Percentiles rank a stretch among this genome's conserved stretches.
These are phyloP conservation scores for Chaetomium strumarium DNA, from an alignment of 2,329 filamentous ascomycete species.

Conservation along the genomic window DNA sequence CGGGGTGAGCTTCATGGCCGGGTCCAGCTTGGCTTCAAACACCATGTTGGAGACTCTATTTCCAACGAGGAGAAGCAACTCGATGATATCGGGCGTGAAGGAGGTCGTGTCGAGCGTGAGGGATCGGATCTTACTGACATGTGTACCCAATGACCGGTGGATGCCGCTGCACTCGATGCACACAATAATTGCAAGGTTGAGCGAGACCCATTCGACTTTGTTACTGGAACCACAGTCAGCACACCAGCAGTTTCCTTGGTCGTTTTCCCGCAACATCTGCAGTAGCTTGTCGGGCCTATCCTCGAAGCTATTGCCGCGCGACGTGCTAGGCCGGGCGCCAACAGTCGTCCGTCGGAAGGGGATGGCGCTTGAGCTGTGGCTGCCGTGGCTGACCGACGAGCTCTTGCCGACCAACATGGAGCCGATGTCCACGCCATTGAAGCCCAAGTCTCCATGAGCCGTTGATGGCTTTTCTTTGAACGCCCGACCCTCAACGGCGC, in stretches of 20 bases:
- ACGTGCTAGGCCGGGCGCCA: constrained; percentile 72
- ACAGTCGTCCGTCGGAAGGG: constrained; percentile 86
- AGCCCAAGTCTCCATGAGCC: constrained; percentile 43
- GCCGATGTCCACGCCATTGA: constrained; percentile 77
- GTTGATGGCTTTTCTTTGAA: constrained; percentile 47
- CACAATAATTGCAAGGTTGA: constrained; percentile 91
- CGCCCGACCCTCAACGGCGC: constrained; percentile 80
- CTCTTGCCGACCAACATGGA: constrained; percentile 92
- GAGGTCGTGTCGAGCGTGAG: constrained; percentile 92
- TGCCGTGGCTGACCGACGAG: constrained; percentile 55
- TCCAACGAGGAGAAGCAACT: constrained; percentile 82
- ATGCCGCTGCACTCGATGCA: constrained; percentile 99
- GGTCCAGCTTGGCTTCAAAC: constrained; percentile 84
- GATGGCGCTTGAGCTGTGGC: constrained; percentile 40
- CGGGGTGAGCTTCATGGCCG: constrained; percentile 63
- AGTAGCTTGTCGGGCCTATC: constrained; percentile 81
- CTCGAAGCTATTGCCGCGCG: constrained; percentile 67
- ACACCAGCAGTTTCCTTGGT: constrained; percentile 89
- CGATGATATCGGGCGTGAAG: constrained; percentile 95
- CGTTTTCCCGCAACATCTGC: constrained; percentile 79
- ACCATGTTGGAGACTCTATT: constrained; percentile 95
- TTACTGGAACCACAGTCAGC: constrained; percentile 87
- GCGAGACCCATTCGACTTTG: constrained; percentile 98
- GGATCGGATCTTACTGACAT: constrained; percentile 95
- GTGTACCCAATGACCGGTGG: constrained; percentile 89